Evolutionary conservation across 2,329 filamentous ascomycete species (phyloP).

Genomic region (Mycosphaerella arachidis): DNA sequence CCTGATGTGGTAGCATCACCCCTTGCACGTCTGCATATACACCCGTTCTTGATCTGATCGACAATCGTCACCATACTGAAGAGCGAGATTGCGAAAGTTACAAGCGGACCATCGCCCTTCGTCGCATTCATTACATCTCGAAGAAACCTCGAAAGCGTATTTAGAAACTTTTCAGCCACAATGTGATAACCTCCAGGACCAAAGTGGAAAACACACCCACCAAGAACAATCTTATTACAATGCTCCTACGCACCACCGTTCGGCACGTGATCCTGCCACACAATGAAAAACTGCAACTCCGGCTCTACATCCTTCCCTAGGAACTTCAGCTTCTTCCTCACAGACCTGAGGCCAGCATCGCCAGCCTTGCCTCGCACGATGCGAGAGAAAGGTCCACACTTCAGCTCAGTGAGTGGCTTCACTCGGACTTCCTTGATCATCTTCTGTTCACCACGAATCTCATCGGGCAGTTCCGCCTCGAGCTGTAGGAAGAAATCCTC

Average conservation of each 20-base stretch:
- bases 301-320: conserved; percentile 2
- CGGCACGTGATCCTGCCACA: conserved; percentile 6
- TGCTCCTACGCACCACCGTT: background rate
- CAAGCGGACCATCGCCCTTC: no score
- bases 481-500: conserved; percentile 7
- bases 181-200: background rate
- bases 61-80: no score
- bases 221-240: background rate
- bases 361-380: conserved; percentile 8
- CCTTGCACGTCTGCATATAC: no score
- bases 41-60: no score
- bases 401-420: conserved; percentile 2
- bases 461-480: conserved; percentile 10
- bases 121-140: no score
- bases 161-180: background rate
- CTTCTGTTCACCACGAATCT: conserved; percentile 2
- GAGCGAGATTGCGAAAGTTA: no score
- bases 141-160: background rate
- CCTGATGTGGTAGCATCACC: no score
- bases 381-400: conserved; percentile 2
- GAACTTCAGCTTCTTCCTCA: conserved; percentile 9
- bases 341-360: background rate
- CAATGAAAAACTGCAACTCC: conserved; percentile 10
- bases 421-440: conserved; percentile 8
- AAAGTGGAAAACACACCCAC: background rate